Evolutionary conservation across 1,139 yeast species (phyloP).

Genomic region (Taphrina pruni): DNA sequence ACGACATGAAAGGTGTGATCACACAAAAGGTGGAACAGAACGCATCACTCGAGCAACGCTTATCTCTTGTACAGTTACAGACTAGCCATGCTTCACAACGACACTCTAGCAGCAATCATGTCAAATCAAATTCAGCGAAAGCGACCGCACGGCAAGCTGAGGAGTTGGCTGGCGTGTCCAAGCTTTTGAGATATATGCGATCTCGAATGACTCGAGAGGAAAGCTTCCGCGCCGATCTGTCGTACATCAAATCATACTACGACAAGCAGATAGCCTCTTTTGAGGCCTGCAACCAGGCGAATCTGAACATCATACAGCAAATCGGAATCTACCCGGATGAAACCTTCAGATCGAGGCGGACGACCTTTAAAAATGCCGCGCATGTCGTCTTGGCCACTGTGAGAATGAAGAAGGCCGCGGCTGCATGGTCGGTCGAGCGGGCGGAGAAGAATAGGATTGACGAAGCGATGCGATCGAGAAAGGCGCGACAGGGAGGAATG

Average conservation of each 20-base stretch:
- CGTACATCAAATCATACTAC: slow-evolving; percentile 46
- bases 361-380: slow-evolving; percentile 44
- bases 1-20: slow-evolving; percentile 17
- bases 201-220: slow-evolving; percentile 44
- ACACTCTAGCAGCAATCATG: background rate
- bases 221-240: slow-evolving; percentile 44
- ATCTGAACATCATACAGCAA: slow-evolving; percentile 45
- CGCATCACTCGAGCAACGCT: slow-evolving; percentile 31
- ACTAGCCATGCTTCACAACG: background rate
- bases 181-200: slow-evolving; percentile 44
- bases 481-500: background rate
- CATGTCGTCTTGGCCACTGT: slow-evolving; percentile 31
- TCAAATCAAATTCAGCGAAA: background rate
- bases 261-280: slow-evolving; percentile 46
- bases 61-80: background rate
- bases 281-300: slow-evolving; percentile 47
- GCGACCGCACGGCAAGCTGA: slow-evolving; percentile 35
- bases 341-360: slow-evolving; percentile 27
- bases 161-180: slow-evolving; percentile 45
- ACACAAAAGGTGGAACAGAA: slow-evolving; percentile 17
- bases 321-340: slow-evolving; percentile 48
- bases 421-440: background rate
- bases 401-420: slow-evolving; percentile 27
- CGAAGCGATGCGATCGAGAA: slow-evolving; percentile 1
- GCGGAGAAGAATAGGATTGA: slow-evolving; percentile 18